Evolutionary conservation across 2,329 filamentous ascomycete species (phyloP).

Genomic region (Fusarium sp.): DNA sequence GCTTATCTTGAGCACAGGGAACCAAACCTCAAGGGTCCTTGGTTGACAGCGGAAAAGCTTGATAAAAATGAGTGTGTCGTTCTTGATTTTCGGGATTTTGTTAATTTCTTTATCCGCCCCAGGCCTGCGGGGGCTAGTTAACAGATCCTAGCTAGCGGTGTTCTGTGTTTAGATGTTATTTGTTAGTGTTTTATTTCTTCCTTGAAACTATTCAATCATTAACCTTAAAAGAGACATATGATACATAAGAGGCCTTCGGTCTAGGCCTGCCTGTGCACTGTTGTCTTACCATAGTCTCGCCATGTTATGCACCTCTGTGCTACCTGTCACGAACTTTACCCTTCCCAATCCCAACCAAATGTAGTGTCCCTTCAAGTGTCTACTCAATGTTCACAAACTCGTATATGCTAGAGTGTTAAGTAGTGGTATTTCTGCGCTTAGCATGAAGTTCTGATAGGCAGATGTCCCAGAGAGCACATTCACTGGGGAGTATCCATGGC

Average conservation of each 20-base stretch:
- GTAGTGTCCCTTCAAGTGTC: neutral
- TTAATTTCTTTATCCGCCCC: neutral
- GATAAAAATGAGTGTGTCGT: neutral
- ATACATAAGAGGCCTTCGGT: accelerated
- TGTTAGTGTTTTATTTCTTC: accelerated
- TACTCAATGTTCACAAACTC: neutral
- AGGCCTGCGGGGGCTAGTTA: neutral
- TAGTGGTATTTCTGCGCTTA: neutral
- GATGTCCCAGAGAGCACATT: neutral
- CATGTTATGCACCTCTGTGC: neutral
- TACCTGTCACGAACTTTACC: neutral
- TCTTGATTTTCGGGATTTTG: neutral
- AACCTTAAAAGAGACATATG: no score
- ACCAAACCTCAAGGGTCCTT: no score
- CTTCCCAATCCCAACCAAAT: neutral
- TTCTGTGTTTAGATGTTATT: no score
- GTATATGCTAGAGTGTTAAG: neutral
- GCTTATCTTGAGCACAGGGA: no score
- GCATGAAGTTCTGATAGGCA: neutral
- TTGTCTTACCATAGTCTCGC: neutral
- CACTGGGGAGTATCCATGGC: no score
- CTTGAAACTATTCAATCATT: no score
- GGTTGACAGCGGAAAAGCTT: no score
- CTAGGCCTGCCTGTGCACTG: no score
- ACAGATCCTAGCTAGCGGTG: neutral